A percentile compares a stretch with the other conserved stretches of the same genome.
Conservation (phyloP, 371 early-diverging fungal genomes). For the Mortierella sp. region DNA sequence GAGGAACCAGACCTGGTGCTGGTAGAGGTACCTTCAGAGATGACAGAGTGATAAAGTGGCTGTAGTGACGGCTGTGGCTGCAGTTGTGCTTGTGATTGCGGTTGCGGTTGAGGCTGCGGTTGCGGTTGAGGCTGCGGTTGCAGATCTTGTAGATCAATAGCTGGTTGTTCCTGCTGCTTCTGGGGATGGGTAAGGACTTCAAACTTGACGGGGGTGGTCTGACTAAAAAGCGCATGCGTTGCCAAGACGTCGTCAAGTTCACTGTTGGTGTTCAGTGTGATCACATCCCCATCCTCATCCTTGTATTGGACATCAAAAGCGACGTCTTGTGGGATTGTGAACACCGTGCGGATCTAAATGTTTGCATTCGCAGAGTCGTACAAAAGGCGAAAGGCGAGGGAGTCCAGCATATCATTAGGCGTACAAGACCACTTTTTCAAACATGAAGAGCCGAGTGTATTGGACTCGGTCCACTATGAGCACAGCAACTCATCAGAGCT, state of each 20-base stretch:
- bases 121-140: neutral
- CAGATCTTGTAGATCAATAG: neutral
- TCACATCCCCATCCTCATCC: conserved; percentile 48
- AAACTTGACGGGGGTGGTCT: conserved; percentile 35
- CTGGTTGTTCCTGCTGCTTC: neutral
- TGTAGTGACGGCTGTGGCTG: neutral
- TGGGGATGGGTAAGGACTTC: conserved; percentile 13
- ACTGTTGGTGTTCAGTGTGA: conserved; percentile 45
- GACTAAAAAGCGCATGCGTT: conserved; percentile 37
- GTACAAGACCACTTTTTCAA: neutral
- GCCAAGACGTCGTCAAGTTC: conserved; percentile 48
- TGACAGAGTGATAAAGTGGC: neutral
- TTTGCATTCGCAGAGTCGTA: neutral
- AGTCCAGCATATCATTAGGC: neutral
- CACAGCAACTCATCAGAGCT: too few relatives aligned
- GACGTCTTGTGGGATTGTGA: conserved; percentile 16
- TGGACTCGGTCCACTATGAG: too few relatives aligned
- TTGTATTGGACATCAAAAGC: conserved; percentile 35
- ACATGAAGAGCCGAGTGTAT: too few relatives aligned
- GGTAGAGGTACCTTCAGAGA: conserved; percentile 6
- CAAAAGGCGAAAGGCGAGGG: too few relatives aligned
- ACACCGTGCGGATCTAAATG: conserved; percentile 40
- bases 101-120: neutral
- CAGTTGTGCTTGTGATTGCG: neutral
- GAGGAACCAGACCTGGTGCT: conserved; percentile 8